phyloP scores from a whole-genome alignment of 768 basidiomycete species.

The Strobilomyces dryophilus region DNA sequence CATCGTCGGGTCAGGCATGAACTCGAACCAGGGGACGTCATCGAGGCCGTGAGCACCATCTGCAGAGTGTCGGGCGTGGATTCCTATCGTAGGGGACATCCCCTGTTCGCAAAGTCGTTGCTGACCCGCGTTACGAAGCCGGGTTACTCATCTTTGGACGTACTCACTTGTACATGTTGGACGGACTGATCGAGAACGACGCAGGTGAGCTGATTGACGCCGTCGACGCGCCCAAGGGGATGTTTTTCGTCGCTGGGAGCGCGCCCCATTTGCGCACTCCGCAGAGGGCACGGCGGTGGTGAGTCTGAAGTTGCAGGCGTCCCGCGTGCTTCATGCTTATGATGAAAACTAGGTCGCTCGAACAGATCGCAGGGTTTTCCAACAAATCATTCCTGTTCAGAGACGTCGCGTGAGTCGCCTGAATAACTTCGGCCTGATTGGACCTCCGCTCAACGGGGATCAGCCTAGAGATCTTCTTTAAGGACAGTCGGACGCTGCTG shows the following conservation, averaged over 20 bases:
- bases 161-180: constrained; percentile 84
- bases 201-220: constrained; percentile 88
- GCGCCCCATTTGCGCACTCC: constrained; percentile 75
- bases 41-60: constrained; percentile 83
- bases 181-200: constrained; percentile 84
- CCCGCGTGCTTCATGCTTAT: constrained; percentile 1
- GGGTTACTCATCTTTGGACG: constrained; percentile 85
- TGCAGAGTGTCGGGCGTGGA: constrained; percentile 88
- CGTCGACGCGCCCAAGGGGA: constrained; percentile 72
- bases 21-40: constrained; percentile 83
- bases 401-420: constrained; percentile 75
- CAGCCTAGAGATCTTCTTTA: constrained; percentile 90
- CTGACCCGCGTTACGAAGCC: constrained; percentile 35
- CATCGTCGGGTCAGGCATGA: constrained; percentile 83
- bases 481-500: constrained; percentile 83
- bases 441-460: not conserved
- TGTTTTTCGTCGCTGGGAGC: constrained; percentile 84
- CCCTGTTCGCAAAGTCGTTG: not conserved
- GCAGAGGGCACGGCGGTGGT: constrained; percentile 84
- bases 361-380: constrained; percentile 72
- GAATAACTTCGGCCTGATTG: not conserved
- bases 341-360: constrained; percentile 55
- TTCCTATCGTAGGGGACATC: constrained; percentile 69
- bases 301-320: constrained; percentile 14
- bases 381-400: constrained; percentile 86